phyloP scores from a whole-genome alignment of 495 filamentous ascomycete genomes.

The Mytilinidion resinicola region DNA sequence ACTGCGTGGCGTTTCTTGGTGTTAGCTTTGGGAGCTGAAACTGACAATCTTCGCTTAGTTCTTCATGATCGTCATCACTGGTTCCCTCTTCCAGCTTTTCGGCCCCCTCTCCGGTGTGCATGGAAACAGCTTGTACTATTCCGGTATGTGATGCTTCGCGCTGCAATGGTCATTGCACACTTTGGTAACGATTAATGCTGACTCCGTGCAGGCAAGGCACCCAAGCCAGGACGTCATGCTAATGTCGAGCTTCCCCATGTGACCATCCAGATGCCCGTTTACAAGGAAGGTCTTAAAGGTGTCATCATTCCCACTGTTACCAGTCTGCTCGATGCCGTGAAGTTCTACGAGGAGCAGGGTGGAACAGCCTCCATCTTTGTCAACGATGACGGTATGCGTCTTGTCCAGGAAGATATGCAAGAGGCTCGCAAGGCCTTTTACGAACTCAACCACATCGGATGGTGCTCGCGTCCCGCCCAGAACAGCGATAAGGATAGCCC shows the following conservation, averaged over 20 bases:
- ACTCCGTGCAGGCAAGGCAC: conserved; percentile 57
- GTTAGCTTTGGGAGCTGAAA: neutral
- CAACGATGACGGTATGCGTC: conserved; percentile 41
- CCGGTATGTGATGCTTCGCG: conserved; percentile 1
- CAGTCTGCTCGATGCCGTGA: conserved; percentile 53
- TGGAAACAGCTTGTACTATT: conserved; percentile 22
- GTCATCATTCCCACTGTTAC: conserved; percentile 55
- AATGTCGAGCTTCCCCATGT: conserved; percentile 78
- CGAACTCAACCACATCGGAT: conserved; percentile 69
- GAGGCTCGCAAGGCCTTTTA: conserved; percentile 58
- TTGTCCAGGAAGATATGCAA: conserved; percentile 48
- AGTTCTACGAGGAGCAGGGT: conserved; percentile 50
- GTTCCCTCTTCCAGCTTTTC: conserved; percentile 54
- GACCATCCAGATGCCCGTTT: conserved; percentile 67
- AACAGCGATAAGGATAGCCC: conserved; percentile 45
- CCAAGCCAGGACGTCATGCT: conserved; percentile 70
- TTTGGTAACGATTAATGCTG: conserved; percentile 62
- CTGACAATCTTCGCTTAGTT: conserved; percentile 1
- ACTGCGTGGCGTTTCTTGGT: neutral
- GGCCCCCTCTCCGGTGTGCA: conserved; percentile 51
- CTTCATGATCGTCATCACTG: conserved; percentile 29
- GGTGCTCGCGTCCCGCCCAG: conserved; percentile 60
- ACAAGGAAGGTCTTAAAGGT: conserved; percentile 57
- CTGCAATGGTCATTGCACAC: too few relatives aligned
- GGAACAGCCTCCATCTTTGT: conserved; percentile 42